These are phyloP conservation scores for Amanita rubescens DNA, from an alignment of 768 basidiomycete species.

Conservation along the genomic window DNA sequence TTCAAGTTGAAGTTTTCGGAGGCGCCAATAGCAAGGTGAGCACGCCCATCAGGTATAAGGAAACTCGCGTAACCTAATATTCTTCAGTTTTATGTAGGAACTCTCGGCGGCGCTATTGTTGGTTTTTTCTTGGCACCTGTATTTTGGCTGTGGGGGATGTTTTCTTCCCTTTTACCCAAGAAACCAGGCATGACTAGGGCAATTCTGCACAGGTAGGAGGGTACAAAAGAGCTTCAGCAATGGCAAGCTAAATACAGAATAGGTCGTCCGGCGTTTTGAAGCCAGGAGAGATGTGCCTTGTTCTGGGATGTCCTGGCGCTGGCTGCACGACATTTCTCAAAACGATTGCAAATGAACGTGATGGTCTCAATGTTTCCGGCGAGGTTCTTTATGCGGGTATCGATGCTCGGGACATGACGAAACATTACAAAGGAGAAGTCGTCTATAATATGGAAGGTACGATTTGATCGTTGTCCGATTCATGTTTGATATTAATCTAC, in stretches of 20 bases:
- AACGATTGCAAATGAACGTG: constrained; percentile 71
- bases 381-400: constrained; percentile 83
- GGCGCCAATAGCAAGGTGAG: constrained; percentile 49
- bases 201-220: constrained; percentile 50
- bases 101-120: constrained; percentile 54
- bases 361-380: constrained; percentile 56
- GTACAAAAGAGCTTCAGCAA: not conserved
- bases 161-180: constrained; percentile 33
- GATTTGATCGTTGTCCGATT: not conserved
- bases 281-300: constrained; percentile 83
- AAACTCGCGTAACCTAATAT: not conserved
- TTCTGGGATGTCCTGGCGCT: constrained; percentile 74
- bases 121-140: constrained; percentile 48
- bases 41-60: not conserved
- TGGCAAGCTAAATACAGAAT: constrained; percentile 2
- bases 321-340: constrained; percentile 88
- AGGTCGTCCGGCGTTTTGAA: constrained; percentile 65
- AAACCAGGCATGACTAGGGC: constrained; percentile 35
- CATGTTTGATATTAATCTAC: not conserved
- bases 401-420: constrained; percentile 64
- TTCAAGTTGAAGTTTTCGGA: constrained; percentile 56
- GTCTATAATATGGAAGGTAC: constrained; percentile 72
- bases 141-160: constrained; percentile 36
- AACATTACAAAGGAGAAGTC: constrained; percentile 72
- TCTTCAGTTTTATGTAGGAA: constrained; percentile 46